These are phyloP conservation scores for Rhododendron ferrugineum DNA, from an alignment of 148 eudicot species.

Conservation along the genomic window DNA sequence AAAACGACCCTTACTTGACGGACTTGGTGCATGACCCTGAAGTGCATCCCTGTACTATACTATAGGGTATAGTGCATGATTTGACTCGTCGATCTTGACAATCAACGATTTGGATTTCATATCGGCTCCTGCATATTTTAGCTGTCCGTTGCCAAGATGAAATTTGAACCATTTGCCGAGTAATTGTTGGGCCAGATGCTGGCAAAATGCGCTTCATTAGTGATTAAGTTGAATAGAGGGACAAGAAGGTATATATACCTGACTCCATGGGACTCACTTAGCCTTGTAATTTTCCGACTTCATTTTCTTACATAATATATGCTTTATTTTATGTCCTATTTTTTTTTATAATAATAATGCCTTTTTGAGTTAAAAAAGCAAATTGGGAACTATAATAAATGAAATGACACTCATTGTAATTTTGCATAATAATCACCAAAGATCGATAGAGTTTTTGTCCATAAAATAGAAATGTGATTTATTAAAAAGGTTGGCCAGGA, in stretches of 20 bases:
- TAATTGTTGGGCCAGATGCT: too few relatives aligned
- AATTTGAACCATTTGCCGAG: not conserved
- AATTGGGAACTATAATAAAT: not conserved
- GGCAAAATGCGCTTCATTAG: too few relatives aligned
- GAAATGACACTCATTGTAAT: not conserved
- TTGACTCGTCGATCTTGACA: not conserved
- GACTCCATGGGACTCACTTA: too few relatives aligned
- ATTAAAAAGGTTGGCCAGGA: not conserved
- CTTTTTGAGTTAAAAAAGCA: not conserved
- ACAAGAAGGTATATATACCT: too few relatives aligned
- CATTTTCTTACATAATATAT: not conserved
- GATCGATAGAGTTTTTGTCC: not conserved
- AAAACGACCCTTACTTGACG: slow-evolving; percentile 10
- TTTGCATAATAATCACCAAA: not conserved
- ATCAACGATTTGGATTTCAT: too few relatives aligned
- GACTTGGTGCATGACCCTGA: not conserved
- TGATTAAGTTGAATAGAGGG: not conserved
- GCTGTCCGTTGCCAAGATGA: not conserved
- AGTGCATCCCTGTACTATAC: too few relatives aligned
- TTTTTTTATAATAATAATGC: not conserved
- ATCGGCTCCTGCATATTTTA: not conserved
- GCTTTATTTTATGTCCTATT: not conserved
- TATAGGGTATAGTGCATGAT: not conserved
- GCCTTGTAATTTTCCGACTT: not conserved
- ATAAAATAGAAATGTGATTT: not conserved